Base-by-base conservation (phyloP, 2,329 filamentous ascomycete species). In the Microdochium bolleyi region DNA sequence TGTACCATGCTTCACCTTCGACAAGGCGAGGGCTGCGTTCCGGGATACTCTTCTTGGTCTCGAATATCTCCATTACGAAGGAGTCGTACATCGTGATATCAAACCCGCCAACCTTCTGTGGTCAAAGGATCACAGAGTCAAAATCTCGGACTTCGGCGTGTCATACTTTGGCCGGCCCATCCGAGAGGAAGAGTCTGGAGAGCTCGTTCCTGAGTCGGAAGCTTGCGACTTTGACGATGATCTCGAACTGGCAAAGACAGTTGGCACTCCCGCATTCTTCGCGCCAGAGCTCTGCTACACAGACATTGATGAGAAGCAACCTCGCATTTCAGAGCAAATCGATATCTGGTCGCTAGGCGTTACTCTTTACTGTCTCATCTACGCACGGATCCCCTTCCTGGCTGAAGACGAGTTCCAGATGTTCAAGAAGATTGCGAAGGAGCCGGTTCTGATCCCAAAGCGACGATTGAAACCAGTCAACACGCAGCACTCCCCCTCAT, bases 91-190 rank as follows among this genome's bases (percentile, higher is more conserved):
- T 62, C 83, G 88, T 50, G 88, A 92, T 63, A 92, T 92, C 68
- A 92, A 92, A 65, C 88, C 88, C 1, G 92, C 92, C 37, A 97
- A 97, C 66, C 78, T 99, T 7, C 77, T 99, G 7, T 91, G 92
- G 75, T 95, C 90, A 50, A 84, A 76, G 61, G 87, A 91, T 57
- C 85, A 92, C 60, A 84, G 87, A 14, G 89, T 96, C 64, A 99
- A 99, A 75, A 99, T 99, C 55, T 97, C 94, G 4, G 94, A 99
- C 65, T 99, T 99, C 73, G 94, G 94, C 30, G 94, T 99, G 1
- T 99, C 94, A 1, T 99, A 97, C 68, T 89, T 99, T 57, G 94
- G 94, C 25, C 84, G 90, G 50, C 90, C 90, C 1, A 88, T 92
- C 54, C 81, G 89, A 38, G 89, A 95, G 49, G 88, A 88, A 51